phyloP scores from a whole-genome alignment of 148 eudicot species.

The Diospyros kaki region DNA sequence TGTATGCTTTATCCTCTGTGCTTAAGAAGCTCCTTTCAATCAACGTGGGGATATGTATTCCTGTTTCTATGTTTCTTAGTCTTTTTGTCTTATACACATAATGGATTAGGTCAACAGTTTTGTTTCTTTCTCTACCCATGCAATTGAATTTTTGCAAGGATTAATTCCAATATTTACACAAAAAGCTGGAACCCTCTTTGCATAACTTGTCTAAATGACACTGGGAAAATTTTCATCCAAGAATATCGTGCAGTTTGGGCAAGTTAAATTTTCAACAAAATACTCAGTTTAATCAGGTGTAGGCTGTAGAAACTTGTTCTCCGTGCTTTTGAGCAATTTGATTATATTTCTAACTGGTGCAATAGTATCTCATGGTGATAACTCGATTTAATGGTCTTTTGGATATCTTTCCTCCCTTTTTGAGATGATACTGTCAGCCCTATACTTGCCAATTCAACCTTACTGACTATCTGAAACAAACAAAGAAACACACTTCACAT shows the following conservation, averaged over 20 bases:
- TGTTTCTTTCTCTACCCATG: not conserved
- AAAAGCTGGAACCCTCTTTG: too few species aligned
- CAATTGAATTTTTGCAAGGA: too few species aligned
- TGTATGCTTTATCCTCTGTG: not conserved
- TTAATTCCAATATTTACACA: too few species aligned
- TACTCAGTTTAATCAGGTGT: not conserved
- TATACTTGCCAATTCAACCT: not conserved
- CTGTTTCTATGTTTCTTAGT: not conserved
- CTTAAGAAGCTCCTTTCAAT: not conserved
- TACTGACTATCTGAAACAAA: not conserved
- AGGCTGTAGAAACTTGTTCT: not conserved
- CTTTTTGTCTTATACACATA: not conserved
- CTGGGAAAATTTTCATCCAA: too few species aligned
- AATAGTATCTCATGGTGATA: not conserved
- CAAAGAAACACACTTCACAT: conserved; percentile 2
- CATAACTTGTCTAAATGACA: too few species aligned
- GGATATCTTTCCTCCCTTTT: not conserved
- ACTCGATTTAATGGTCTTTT: not conserved
- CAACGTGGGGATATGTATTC: not conserved
- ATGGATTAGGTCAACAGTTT: not conserved
- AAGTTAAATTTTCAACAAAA: not conserved
- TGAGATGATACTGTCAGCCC: not conserved
- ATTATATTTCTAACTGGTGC: not conserved
- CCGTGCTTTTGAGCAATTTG: not conserved
- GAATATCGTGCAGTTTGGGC: too few species aligned